Evolutionary conservation across 495 filamentous ascomycete genomes (phyloP), one percentile per base, ranked within the genome.

Genomic region (Poronia punctata): DNA sequence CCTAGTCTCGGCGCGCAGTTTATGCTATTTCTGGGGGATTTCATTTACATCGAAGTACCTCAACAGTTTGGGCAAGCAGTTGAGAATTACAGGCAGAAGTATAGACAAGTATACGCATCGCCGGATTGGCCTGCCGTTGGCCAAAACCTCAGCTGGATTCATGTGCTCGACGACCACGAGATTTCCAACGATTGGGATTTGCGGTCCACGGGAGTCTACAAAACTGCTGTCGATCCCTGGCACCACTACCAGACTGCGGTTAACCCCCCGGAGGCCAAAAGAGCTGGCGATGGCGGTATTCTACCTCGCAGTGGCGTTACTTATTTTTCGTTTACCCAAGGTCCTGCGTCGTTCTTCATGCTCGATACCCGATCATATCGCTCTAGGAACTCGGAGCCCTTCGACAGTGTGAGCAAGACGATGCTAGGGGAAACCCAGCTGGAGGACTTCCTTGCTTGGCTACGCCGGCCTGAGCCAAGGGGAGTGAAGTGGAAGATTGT

Each of bases 21-120:
- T 49, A 96, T 98, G 89, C 74, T 98, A 17, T 98, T 98, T 70
- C 78, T 98, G 0, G 92, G 90, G n/a, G 92, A 98, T 56, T 98
- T 96, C 59, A 95, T 98, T 57, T 98, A 98, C 57, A 81, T 93
- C 46, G 92, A 98, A 43, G 87, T 96, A 0, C 92, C 92, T 0
- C 70, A 75, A 20, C 79, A 82, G 24, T 83, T 87, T 49, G 88
- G 86, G 9, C 78, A 70, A 14, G 70, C 75, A 3, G 65, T 74
- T 7, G 78, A 84, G 31, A 78, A 82, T 53, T 96, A 96, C 62
- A 80, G 92, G 23, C 73, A 83, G 46, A 86, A 95, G 57, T 98
- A 98, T 59, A 82, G 90, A 17, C 86, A 90, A 49, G 76, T 95
- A 21, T 98, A 98, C 56, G 79, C 85, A 2, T 95, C 88, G 5